A percentile compares a stretch with the other conserved stretches of the same genome.
These are phyloP conservation scores for Nothophoma quercina DNA, from an alignment of 2,329 filamentous ascomycete species.

Conservation along the genomic window DNA sequence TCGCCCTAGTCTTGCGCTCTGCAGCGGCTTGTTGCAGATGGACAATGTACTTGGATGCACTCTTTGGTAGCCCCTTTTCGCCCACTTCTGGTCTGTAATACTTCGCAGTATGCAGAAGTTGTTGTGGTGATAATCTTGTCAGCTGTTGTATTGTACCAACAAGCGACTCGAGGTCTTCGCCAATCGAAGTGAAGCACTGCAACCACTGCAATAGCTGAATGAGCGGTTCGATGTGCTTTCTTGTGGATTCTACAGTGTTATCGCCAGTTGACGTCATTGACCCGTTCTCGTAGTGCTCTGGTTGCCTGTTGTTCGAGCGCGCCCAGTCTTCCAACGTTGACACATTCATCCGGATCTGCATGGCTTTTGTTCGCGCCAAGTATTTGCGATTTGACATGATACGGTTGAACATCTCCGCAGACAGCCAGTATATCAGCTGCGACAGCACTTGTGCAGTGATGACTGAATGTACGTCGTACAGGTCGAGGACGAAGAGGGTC, in stretches of 20 bases:
- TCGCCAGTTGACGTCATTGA: conserved; percentile 87
- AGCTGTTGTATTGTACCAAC: conserved; percentile 90
- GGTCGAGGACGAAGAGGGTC: conserved; percentile 92
- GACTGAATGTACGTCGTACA: conserved; percentile 99
- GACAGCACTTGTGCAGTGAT: conserved; percentile 91
- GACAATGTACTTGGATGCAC: conserved; percentile 83
- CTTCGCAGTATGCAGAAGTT: conserved; percentile 89
- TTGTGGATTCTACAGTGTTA: conserved; percentile 81
- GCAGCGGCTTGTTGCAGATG: conserved; percentile 78
- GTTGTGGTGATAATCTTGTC: conserved; percentile 81
- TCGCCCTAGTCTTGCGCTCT: conserved; percentile 51
- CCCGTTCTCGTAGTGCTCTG: conserved; percentile 94
- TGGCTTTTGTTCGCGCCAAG: conserved; percentile 93
- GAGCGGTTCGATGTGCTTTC: conserved; percentile 84
- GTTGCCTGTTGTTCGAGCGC: conserved; percentile 87
- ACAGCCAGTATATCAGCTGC: conserved; percentile 94
- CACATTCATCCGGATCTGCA: conserved; percentile 99
- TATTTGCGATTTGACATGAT: conserved; percentile 97
- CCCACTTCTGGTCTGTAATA: conserved; percentile 95
- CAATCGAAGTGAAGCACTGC: conserved; percentile 94
- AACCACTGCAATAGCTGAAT: conserved; percentile 97
- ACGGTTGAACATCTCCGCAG: conserved; percentile 94
- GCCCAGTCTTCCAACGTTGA: conserved; percentile 97
- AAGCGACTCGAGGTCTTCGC: conserved; percentile 87
- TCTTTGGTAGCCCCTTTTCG: conserved; percentile 89